These are phyloP conservation scores for Triadica sebifera DNA, from an alignment of 345 rosid genomes.

Conservation along the genomic window DNA sequence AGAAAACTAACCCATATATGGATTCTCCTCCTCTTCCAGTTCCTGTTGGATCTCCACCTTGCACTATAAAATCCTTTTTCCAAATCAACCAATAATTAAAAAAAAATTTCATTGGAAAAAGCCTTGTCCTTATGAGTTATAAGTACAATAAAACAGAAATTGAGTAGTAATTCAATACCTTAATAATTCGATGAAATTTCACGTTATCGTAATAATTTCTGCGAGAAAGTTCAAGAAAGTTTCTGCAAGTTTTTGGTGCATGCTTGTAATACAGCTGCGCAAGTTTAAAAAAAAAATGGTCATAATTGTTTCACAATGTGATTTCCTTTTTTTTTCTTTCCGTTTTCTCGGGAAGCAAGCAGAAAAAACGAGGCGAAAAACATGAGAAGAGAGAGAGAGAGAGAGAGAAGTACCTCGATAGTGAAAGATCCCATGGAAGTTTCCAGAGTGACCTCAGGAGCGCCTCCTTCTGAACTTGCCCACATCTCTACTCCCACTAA, in stretches of 20 bases:
- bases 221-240: constrained; percentile 82
- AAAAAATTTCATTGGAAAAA: background rate
- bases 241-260: constrained; percentile 91
- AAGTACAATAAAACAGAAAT: background rate
- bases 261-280: constrained; percentile 84
- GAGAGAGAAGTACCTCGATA: constrained; percentile 53
- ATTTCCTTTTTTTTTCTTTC: background rate
- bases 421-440: constrained; percentile 93
- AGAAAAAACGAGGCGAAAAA: background rate
- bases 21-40: constrained; percentile 96
- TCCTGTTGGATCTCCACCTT: constrained; percentile 99
- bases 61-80: constrained; percentile 87
- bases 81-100: constrained; percentile 13
- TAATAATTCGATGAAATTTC: constrained; percentile 82
- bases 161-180: constrained; percentile 38
- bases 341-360: constrained; percentile 14
- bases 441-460: constrained; percentile 90
- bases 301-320: background rate
- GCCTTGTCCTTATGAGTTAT: background rate
- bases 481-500: constrained; percentile 41
- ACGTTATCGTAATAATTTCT: constrained; percentile 82
- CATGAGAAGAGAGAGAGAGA: background rate
- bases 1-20: constrained; percentile 65
- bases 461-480: constrained; percentile 72
- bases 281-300: constrained; percentile 1